A percentile compares a stretch with the other conserved stretches of the same genome.
phyloP scores from a whole-genome alignment of 2,329 filamentous ascomycete genomes.

The Colletotrichum magnum region DNA sequence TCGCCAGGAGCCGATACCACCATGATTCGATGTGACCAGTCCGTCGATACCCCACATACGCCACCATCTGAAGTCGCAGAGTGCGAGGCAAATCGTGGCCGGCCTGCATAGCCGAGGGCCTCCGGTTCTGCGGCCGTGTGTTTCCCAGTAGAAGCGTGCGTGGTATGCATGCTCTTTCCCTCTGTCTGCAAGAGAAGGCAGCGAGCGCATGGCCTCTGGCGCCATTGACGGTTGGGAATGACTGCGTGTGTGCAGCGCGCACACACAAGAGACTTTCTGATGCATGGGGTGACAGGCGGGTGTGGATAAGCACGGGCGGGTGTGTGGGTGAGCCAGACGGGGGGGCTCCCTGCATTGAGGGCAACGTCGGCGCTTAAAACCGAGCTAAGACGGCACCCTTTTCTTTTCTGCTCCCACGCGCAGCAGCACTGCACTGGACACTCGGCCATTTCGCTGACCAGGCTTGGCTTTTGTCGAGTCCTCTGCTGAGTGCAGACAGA shows the following conservation, averaged over 20 bases:
- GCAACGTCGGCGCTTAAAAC: conserved; percentile 39
- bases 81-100: conserved; percentile 33
- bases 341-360: conserved; percentile 35
- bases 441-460: conserved; percentile 23
- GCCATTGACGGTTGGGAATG: conserved; percentile 2
- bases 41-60: conserved; percentile 31
- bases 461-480: not conserved
- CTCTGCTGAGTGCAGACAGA: conserved; percentile 23
- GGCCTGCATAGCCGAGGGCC: conserved; percentile 56
- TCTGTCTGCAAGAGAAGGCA: conserved; percentile 29
- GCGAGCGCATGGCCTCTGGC: conserved; percentile 14
- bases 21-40: conserved; percentile 12
- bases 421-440: not conserved
- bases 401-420: conserved; percentile 16
- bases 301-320: conserved; percentile 33
- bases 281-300: conserved; percentile 36
- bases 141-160: conserved; percentile 41
- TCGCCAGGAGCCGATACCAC: not conserved
- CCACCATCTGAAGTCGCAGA: conserved; percentile 38
- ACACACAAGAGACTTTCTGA: conserved; percentile 13
- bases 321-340: conserved; percentile 34
- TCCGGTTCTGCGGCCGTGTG: conserved; percentile 51
- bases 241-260: conserved; percentile 22
- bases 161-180: conserved; percentile 39
- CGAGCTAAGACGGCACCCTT: conserved; percentile 38